Percentiles rank a stretch among this genome's conserved stretches.
Conservation (phyloP, 768 basidiomycete species). For the Mycena alexandri region DNA sequence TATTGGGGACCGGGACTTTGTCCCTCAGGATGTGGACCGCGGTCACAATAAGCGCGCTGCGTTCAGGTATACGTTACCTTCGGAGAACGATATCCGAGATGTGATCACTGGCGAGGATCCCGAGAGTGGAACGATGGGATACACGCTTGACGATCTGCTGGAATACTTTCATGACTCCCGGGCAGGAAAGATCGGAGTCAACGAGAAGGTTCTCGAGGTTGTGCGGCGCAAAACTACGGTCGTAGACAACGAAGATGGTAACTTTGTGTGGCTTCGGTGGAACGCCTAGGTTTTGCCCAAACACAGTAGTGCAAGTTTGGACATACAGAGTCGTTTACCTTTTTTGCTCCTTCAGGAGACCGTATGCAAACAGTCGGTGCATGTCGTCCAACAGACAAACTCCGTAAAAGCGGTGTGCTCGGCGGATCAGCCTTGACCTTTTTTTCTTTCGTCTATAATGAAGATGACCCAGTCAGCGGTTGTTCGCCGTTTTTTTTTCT, state of each 20-base stretch:
- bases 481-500: not conserved
- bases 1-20: conserved; percentile 18
- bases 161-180: conserved; percentile 63
- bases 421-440: not conserved
- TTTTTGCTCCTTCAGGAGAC: conserved; percentile 18
- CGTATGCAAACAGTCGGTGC: conserved; percentile 7
- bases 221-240: conserved; percentile 75
- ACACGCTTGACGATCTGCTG: conserved; percentile 75
- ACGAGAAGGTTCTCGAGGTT: conserved; percentile 84
- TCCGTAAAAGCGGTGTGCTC: conserved; percentile 20
- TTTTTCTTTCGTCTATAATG: not conserved
- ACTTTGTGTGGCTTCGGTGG: conserved; percentile 74
- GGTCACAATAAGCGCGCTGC: conserved; percentile 38
- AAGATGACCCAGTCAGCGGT: not conserved
- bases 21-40: not conserved
- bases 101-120: conserved; percentile 74
- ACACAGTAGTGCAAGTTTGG: conserved; percentile 2
- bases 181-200: conserved; percentile 70
- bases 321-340: not conserved
- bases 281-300: conserved; percentile 47
- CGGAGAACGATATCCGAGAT: conserved; percentile 78
- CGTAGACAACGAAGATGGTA: conserved; percentile 69
- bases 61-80: conserved; percentile 74
- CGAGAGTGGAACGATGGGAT: conserved; percentile 71
- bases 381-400: not conserved